Evolutionary conservation across 2,329 filamentous ascomycete genomes (phyloP), one percentile per base, ranked within the genome.

Genomic region (Cadophora luteo-olivacea): DNA sequence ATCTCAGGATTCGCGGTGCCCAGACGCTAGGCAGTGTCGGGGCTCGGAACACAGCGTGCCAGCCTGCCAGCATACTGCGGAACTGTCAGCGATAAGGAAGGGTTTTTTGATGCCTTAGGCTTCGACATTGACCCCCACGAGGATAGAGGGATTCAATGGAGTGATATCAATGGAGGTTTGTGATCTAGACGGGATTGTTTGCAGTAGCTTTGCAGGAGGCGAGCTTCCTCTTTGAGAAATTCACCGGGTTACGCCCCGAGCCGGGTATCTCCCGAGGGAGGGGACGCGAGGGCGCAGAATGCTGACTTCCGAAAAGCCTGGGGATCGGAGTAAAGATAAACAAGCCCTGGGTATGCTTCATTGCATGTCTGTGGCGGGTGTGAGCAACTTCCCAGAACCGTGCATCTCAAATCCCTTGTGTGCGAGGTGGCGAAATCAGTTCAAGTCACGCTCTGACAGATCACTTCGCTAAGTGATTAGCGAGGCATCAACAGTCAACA

Each of bases 1-100:
- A 33, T 49, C 33, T 48, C n/a, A 49, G 25, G 60, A 62, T 32
- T 32, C 41, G 60, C 22, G 45, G 16, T 51, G 60, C 60, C 60
- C 60, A 62, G 60, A 22, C 60, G 60, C 60, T 62, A 62, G 41
- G 41, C 12, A 14, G 11, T 11, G 38, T 45, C 16, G 12, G 41
- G 11, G 41, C 12, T 45, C 4, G 41, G 12, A 19, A 19, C 41
- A 45, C 36, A 38, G 36, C 36, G 29, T 29, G 29, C 3, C 36
- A 38, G 36, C 36, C 3, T 9, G n/a, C n/a, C n/a, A n/a, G n/a
- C n/a, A n/a, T n/a, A n/a, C n/a, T n/a, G 7, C 16, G 11, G 14
- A 29, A 6, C 54, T 58, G 54, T 4, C 16, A 33, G 54, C n/a
- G 55, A 49, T 49, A 49, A 62, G 60, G 41, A 62, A 16, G 29